These are phyloP conservation scores for Neurospora sp. DNA, from an alignment of 495 filamentous ascomycete species.

Conservation along the genomic window DNA sequence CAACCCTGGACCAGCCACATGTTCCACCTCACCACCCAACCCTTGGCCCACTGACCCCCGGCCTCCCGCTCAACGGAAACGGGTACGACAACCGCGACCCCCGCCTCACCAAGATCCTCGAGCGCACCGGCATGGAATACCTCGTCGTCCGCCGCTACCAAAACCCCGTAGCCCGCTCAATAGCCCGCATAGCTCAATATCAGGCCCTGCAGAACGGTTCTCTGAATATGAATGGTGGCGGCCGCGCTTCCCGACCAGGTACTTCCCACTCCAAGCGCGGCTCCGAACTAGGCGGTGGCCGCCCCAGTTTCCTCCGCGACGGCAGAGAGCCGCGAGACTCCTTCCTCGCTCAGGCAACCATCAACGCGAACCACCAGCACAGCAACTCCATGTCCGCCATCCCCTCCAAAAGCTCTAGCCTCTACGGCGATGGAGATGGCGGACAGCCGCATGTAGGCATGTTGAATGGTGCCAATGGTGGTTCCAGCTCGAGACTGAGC, in stretches of 20 bases:
- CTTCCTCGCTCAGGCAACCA: background rate
- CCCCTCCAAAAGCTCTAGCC: slow-evolving; percentile 22
- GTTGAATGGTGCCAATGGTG: slow-evolving; percentile 2
- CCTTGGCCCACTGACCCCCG: slow-evolving; percentile 17
- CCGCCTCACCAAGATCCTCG: slow-evolving; percentile 45
- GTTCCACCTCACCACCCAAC: slow-evolving; percentile 29
- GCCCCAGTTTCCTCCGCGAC: background rate
- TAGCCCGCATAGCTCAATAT: slow-evolving; percentile 41
- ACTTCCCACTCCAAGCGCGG: slow-evolving; percentile 8
- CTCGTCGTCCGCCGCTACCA: slow-evolving; percentile 57
- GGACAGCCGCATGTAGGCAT: background rate
- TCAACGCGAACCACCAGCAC: background rate
- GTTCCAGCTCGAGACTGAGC: slow-evolving; percentile 26
- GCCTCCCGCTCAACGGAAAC: slow-evolving; percentile 27
- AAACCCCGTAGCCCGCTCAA: slow-evolving; percentile 51
- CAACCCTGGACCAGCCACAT: slow-evolving; percentile 41
- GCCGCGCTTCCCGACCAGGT: slow-evolving; percentile 11
- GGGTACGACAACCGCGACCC: slow-evolving; percentile 40
- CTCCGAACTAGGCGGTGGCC: slow-evolving; percentile 6
- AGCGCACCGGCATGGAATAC: slow-evolving; percentile 56
- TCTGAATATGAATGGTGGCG: slow-evolving; percentile 9
- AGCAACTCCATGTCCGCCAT: slow-evolving; percentile 4
- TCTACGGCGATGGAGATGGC: slow-evolving; percentile 20
- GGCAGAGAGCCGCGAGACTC: background rate
- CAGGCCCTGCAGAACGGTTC: slow-evolving; percentile 39